Conservation (phyloP, 495 filamentous ascomycete genomes). For the Lasiosphaeria miniovina region DNA sequence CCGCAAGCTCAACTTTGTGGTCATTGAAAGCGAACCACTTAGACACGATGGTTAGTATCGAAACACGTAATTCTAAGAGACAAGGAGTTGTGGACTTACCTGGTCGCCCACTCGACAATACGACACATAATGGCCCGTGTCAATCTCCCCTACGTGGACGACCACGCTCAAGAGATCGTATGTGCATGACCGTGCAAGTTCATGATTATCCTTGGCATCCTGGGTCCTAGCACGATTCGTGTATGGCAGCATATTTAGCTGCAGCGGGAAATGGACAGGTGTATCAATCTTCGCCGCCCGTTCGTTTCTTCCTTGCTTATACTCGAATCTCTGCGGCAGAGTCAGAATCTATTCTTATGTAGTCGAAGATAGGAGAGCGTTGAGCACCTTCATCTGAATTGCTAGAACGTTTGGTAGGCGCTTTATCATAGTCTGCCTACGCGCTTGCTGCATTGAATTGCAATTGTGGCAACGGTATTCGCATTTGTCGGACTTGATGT, state of each 20-base stretch:
- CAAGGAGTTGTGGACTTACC: slow-evolving; percentile 43
- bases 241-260: slow-evolving; percentile 84
- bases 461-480: slow-evolving; percentile 81
- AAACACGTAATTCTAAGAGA: not conserved
- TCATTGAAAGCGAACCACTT: slow-evolving; percentile 94
- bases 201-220: slow-evolving; percentile 42
- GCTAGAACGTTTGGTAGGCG: slow-evolving; percentile 80
- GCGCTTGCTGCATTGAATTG: slow-evolving; percentile 65
- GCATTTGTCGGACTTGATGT: slow-evolving; percentile 71
- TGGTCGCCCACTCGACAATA: slow-evolving; percentile 77
- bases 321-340: slow-evolving; percentile 69
- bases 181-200: slow-evolving; percentile 54
- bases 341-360: slow-evolving; percentile 3
- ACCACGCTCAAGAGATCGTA: slow-evolving; percentile 85
- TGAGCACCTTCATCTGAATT: slow-evolving; percentile 80
- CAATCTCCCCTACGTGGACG: slow-evolving; percentile 82
- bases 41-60: not conserved
- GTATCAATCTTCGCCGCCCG: slow-evolving; percentile 75
- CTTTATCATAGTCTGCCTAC: slow-evolving; percentile 75
- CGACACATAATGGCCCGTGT: slow-evolving; percentile 84
- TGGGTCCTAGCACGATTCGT: slow-evolving; percentile 56
- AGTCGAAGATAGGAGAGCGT: not conserved
- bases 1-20: slow-evolving; percentile 76
- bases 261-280: slow-evolving; percentile 76
- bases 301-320: slow-evolving; percentile 55